phyloP scores from a whole-genome alignment of 352 stramenopile genomes.

The Pythium volutum region DNA sequence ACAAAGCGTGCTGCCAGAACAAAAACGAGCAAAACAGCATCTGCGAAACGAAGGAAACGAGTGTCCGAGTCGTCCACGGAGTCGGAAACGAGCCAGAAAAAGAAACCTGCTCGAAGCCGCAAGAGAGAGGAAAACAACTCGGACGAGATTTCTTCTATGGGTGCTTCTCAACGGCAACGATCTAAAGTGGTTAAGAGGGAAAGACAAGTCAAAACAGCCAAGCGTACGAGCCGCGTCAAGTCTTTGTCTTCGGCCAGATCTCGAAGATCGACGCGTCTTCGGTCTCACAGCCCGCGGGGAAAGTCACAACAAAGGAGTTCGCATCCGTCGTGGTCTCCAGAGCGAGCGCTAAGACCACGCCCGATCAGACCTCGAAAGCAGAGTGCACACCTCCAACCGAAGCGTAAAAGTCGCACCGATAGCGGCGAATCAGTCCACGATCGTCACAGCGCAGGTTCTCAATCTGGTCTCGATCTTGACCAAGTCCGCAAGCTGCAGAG shows the following conservation, averaged over 20 bases:
- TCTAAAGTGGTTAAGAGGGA: background rate
- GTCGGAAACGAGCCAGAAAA: background rate
- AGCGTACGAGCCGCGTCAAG: background rate
- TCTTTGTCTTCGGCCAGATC: background rate
- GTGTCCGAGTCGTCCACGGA: background rate
- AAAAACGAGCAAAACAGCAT: background rate
- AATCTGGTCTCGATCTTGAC: slow-evolving; percentile 16
- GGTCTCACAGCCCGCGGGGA: background rate
- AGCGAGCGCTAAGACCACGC: background rate
- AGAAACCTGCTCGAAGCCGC: background rate
- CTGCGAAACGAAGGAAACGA: background rate
- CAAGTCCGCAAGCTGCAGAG: slow-evolving; percentile 10
- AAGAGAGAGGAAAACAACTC: background rate
- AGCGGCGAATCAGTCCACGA: background rate
- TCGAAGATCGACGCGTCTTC: background rate
- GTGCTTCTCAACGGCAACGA: background rate
- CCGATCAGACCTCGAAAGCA: slow-evolving; percentile 1
- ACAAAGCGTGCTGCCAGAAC: background rate
- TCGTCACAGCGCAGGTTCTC: background rate
- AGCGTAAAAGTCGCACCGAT: background rate
- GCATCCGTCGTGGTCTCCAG: background rate
- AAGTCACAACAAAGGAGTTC: background rate
- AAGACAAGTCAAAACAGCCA: background rate
- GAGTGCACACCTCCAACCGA: background rate
- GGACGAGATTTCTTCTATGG: background rate